Evolutionary conservation across 192 early-diverging fungal genomes (phyloP).

Genomic region (Dissophora globulifera): DNA sequence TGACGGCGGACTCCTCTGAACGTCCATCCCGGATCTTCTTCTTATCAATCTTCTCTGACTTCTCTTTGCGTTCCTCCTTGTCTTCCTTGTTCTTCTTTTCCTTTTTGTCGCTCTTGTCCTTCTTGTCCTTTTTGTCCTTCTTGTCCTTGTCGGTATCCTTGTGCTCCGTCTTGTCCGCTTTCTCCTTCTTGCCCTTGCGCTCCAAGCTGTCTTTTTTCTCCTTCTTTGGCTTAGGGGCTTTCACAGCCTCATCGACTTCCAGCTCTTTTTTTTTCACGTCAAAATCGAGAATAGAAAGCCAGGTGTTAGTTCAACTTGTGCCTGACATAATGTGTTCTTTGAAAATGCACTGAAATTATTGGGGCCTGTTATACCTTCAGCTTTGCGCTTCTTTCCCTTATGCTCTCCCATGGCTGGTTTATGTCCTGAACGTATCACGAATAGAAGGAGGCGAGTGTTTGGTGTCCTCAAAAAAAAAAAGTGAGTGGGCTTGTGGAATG

Average conservation of each 20-base stretch:
- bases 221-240: slow-evolving; percentile 2
- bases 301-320: no score
- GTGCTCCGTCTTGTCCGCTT: slow-evolving; percentile 11
- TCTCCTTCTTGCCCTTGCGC: background rate
- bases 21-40: no score
- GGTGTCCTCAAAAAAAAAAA: no score
- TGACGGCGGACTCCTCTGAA: background rate
- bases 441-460: no score
- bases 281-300: slow-evolving; percentile 4
- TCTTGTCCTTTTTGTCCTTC: slow-evolving; percentile 19
- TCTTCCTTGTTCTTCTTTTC: slow-evolving; percentile 11
- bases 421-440: no score
- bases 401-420: slow-evolving; percentile 9
- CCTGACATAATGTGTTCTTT: no score
- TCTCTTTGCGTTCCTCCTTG: slow-evolving; percentile 16
- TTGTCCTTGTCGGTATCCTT: slow-evolving; percentile 26
- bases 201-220: background rate
- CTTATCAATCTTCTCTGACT: slow-evolving; percentile 20
- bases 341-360: background rate
- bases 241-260: background rate
- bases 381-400: slow-evolving; percentile 20
- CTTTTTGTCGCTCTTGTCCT: background rate
- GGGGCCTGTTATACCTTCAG: background rate
- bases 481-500: background rate
- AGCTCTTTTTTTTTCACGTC: no score